Evolutionary conservation across 2,329 filamentous ascomycete species (phyloP), one percentile per base, ranked within the genome.

Genomic region (Botryosphaeria agaves): DNA sequence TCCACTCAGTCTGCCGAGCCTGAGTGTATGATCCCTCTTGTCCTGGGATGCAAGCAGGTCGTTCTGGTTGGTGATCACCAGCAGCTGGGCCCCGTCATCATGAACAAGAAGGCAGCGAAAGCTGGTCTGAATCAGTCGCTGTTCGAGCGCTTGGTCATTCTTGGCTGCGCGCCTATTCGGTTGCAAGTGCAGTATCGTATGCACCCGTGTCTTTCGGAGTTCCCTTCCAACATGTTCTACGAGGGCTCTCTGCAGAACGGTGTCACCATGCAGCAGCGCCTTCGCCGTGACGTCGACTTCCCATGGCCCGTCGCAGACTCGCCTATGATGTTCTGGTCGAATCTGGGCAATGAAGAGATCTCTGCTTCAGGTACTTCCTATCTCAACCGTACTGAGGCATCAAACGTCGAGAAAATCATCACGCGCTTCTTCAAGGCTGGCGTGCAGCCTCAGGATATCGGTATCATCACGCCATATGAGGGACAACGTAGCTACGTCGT

Each of bases 301-400:
- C 89, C 89, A 8, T 98, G 89, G 89, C 89, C 89, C 3, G 82
- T 93, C 18, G 72, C 66, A 14, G 87, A 95, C 50, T 83, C 76
- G 42, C 89, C 89, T 3, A 98, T 98, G 89, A 95, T 95, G 89
- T 98, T 98, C 61, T 98, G 89, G 89, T 92, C 84, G 16, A 98
- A 98, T 51, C 63, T 94, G 32, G 89, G 89, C 36, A 92, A 91
- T 36, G 89, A 98, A 55, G 89, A 98, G 55, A 98, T 98, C 30
- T 94, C 87, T 5, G 89, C 89, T 1, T 94, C 85, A 16, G 89
- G 89, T 47, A 98, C 89, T 2, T 95, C 87, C 2, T 98, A 98
- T 49, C 76, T 98, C 41, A 98, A 98, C 56, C 81, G 89, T 28
- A 95, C 89, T 1, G 89, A 98, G 53, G 85, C 89, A 3, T 80